A percentile compares a stretch with the other conserved stretches of the same genome.
phyloP scores from a whole-genome alignment of 163 green algal genomes.

The Smithsoniella earleae region DNA sequence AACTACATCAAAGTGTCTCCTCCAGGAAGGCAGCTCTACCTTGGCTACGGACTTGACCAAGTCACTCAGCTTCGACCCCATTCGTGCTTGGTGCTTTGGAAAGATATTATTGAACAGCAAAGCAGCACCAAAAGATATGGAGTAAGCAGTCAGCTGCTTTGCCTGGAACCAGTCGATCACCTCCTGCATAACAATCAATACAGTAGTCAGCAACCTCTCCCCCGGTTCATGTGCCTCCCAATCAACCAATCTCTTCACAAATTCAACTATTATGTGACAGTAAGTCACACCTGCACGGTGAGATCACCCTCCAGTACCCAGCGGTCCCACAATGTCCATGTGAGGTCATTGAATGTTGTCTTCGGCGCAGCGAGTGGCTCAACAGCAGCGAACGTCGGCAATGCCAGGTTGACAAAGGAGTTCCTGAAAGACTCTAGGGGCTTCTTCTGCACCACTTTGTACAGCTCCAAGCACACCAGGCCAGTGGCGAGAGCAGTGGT shows the following conservation, averaged over 20 bases:
- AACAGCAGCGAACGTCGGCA: conserved; percentile 93
- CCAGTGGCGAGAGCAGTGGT: conserved; percentile 79
- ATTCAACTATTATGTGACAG: neutral
- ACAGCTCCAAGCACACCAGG: conserved; percentile 94
- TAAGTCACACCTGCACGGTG: conserved; percentile 60
- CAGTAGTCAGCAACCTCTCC: neutral
- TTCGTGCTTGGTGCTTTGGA: conserved; percentile 88
- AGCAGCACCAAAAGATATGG: conserved; percentile 78
- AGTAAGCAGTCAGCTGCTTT: conserved; percentile 65
- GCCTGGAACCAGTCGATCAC: conserved; percentile 68
- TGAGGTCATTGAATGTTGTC: conserved; percentile 57
- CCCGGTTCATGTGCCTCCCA: neutral
- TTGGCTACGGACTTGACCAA: conserved; percentile 74
- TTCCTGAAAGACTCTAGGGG: conserved; percentile 84
- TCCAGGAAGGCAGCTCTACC: conserved; percentile 63
- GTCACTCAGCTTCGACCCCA: conserved; percentile 75
- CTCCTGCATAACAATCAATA: conserved; percentile 35
- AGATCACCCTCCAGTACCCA: conserved; percentile 94
- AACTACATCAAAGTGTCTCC: conserved; percentile 85
- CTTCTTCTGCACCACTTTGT: conserved; percentile 72
- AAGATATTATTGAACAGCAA: conserved; percentile 99
- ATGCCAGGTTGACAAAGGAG: conserved; percentile 95
- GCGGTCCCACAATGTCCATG: conserved; percentile 91
- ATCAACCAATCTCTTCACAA: neutral
- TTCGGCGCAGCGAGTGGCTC: conserved; percentile 87